Evolutionary conservation across 1,139 yeast species (phyloP).

Genomic region (Dujonia santamariae): DNA sequence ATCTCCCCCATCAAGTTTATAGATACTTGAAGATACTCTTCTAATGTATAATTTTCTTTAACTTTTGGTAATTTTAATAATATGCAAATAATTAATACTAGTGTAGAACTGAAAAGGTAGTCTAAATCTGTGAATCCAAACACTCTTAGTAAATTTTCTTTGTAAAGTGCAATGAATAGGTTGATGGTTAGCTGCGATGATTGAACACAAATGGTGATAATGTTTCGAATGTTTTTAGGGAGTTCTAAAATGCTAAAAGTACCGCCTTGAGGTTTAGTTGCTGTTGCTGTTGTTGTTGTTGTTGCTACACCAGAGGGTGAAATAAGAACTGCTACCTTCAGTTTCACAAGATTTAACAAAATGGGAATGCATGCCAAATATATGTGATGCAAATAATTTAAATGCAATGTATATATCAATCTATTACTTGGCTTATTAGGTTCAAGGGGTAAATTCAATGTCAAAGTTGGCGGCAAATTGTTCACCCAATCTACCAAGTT

Average conservation of each 20-base stretch:
- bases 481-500: slow-evolving; percentile 21
- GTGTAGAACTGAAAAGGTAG: slow-evolving; percentile 20
- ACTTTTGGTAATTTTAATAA: slow-evolving; percentile 12
- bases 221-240: slow-evolving; percentile 20
- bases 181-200: slow-evolving; percentile 25
- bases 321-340: slow-evolving; percentile 1
- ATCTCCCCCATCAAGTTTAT: slow-evolving; percentile 21
- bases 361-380: slow-evolving; percentile 28
- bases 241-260: slow-evolving; percentile 10
- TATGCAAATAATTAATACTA: slow-evolving; percentile 22
- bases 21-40: slow-evolving; percentile 19
- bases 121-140: slow-evolving; percentile 30
- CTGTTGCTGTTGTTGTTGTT: no score
- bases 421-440: slow-evolving; percentile 15
- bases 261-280: slow-evolving; percentile 10
- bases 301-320: no score
- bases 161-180: slow-evolving; percentile 21
- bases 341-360: slow-evolving; percentile 16
- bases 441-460: slow-evolving; percentile 14
- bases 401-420: slow-evolving; percentile 23
- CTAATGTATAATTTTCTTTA: slow-evolving; percentile 13
- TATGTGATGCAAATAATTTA: slow-evolving; percentile 28
- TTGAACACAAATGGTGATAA: slow-evolving; percentile 18
- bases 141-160: slow-evolving; percentile 16
- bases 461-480: slow-evolving; percentile 18